Conservation (phyloP, 805 yeast species). For the Wickerhamiella shivajii region DNA sequence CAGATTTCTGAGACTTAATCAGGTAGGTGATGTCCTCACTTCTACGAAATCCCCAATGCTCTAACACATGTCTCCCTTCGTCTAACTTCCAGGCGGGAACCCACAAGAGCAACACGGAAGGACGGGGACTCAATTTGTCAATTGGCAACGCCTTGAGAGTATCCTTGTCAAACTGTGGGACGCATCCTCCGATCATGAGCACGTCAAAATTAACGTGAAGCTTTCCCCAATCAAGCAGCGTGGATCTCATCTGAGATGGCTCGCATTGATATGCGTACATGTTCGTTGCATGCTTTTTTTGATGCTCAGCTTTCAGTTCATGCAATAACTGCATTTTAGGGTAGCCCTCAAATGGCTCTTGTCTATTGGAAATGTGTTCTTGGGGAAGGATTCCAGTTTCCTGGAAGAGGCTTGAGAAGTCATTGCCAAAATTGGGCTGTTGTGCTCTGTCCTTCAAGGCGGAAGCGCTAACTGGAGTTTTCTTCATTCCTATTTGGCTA, state of each 20-base stretch:
- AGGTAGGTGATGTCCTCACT: slow-evolving; percentile 81
- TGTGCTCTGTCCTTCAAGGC: too few relatives aligned
- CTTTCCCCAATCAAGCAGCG: slow-evolving; percentile 47
- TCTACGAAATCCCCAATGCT: slow-evolving; percentile 55
- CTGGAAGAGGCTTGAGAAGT: slow-evolving; percentile 55
- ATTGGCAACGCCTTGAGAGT: slow-evolving; percentile 53
- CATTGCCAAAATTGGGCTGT: slow-evolving; percentile 39
- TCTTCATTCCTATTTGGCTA: too few relatives aligned
- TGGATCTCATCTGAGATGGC: slow-evolving; percentile 38
- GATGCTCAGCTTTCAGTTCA: slow-evolving; percentile 47
- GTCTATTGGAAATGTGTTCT: slow-evolving; percentile 46
- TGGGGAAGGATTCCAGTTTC: slow-evolving; percentile 52
- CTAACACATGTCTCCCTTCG: slow-evolving; percentile 35
- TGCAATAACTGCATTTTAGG: slow-evolving; percentile 66
- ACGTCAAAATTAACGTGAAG: slow-evolving; percentile 62
- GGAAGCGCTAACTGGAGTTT: too few relatives aligned
- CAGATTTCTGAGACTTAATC: slow-evolving; percentile 50
- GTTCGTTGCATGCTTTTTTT: slow-evolving; percentile 35
- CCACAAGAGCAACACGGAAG: slow-evolving; percentile 82
- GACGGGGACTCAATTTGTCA: slow-evolving; percentile 60
- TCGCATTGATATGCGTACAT: slow-evolving; percentile 54
- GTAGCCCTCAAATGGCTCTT: slow-evolving; percentile 63
- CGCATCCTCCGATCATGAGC: slow-evolving; percentile 78
- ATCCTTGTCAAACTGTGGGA: slow-evolving; percentile 53
- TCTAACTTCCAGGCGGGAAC: slow-evolving; percentile 61